These are phyloP conservation scores for Fomitiporia mediterranea DNA, from an alignment of 1,284 basidiomycete genomes.

Conservation along the genomic window DNA sequence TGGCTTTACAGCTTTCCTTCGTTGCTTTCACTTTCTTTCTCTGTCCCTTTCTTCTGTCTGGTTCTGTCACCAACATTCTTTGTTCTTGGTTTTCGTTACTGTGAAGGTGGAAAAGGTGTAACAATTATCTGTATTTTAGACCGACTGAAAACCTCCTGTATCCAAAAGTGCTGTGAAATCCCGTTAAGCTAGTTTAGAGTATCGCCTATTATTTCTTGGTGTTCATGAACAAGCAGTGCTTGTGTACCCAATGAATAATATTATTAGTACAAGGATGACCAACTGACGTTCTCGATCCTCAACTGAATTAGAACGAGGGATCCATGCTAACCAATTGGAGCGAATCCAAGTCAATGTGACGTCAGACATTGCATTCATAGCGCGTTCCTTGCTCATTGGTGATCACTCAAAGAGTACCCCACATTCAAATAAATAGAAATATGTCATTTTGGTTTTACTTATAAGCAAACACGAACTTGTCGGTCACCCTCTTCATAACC, in stretches of 20 bases:
- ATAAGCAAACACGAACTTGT: no score
- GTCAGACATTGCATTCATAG: conserved; percentile 1
- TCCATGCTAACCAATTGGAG: not conserved
- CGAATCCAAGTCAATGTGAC: not conserved
- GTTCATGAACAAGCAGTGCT: not conserved
- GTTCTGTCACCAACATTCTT: not conserved
- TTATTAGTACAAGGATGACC: no score
- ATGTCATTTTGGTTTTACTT: no score
- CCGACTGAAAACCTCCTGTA: not conserved
- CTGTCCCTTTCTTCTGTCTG: not conserved
- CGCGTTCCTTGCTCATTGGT: no score
- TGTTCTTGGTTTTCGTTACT: not conserved
- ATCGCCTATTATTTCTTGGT: not conserved
- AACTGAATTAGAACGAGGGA: not conserved
- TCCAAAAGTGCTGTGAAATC: not conserved
- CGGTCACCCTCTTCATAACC: no score
- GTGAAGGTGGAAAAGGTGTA: not conserved
- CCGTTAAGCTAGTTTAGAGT: not conserved
- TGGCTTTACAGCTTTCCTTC: not conserved
- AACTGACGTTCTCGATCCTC: no score
- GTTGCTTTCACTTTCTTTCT: not conserved
- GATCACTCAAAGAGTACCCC: no score
- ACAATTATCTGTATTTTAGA: not conserved
- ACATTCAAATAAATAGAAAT: no score
- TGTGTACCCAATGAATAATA: no score